Conservation (phyloP, 345 rosid genomes). For the Physaria fendleri region DNA sequence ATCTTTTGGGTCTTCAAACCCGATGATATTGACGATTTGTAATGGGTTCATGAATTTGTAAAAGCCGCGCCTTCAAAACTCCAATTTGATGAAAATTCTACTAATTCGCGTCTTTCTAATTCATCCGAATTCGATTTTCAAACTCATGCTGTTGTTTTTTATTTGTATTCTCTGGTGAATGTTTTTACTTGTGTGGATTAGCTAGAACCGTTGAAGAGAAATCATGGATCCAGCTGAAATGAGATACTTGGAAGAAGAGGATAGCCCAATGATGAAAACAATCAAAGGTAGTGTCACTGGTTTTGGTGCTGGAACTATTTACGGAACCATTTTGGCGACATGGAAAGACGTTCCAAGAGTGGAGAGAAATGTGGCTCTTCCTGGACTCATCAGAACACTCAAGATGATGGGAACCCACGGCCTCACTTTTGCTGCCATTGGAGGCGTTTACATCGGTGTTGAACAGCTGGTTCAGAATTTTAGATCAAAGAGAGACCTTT, state of each 20-base stretch:
- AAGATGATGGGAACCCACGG: constrained; percentile 98
- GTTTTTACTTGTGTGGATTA: neutral
- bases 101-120: too few relatives aligned
- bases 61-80: too few relatives aligned
- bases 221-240: constrained; percentile 74
- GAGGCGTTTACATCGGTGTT: constrained; percentile 96
- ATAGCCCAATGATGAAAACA: constrained; percentile 66
- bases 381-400: constrained; percentile 77
- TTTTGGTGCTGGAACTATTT: constrained; percentile 74
- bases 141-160: neutral
- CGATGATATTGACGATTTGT: too few relatives aligned
- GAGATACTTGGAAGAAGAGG: constrained; percentile 83
- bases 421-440: constrained; percentile 87
- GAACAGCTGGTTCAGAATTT: constrained; percentile 75
- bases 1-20: too few relatives aligned
- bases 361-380: constrained; percentile 90
- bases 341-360: constrained; percentile 98
- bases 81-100: too few relatives aligned
- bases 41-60: too few relatives aligned
- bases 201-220: constrained; percentile 22
- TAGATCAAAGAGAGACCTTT: constrained; percentile 78
- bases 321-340: constrained; percentile 80
- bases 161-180: constrained; percentile 9
- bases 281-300: constrained; percentile 81
- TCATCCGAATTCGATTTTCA: too few relatives aligned